These are phyloP conservation scores for Cercospora sp. DNA, from an alignment of 2,329 filamentous ascomycete genomes.

Conservation along the genomic window DNA sequence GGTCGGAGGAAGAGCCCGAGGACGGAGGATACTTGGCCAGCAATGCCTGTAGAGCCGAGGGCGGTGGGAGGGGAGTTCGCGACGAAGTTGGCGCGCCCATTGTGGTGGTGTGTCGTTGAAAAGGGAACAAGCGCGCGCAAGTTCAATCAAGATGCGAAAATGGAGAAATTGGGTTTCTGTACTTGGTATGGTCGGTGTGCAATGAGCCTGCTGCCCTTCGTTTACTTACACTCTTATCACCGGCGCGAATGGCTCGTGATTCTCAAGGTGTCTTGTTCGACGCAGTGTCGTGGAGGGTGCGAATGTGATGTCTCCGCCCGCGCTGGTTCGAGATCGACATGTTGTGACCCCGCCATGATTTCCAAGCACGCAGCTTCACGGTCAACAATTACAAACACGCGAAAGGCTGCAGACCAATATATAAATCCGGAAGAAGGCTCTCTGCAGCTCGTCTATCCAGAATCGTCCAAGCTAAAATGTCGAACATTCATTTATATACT, in stretches of 20 bases:
- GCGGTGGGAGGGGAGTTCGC: slow-evolving; percentile 12
- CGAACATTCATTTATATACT: slow-evolving; percentile 76
- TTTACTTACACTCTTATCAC: background rate
- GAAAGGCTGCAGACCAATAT: background rate
- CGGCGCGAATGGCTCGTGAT: background rate
- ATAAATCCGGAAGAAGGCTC: background rate
- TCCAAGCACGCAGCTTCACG: slow-evolving; percentile 2
- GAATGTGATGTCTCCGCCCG: background rate
- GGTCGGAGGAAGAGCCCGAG: slow-evolving; percentile 23
- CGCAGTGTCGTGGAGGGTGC: background rate
- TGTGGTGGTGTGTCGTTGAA: background rate
- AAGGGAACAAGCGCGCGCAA: background rate
- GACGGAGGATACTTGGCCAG: slow-evolving; percentile 18
- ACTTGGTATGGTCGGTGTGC: background rate
- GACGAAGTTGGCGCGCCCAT: slow-evolving; percentile 12
- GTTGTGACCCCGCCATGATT: background rate
- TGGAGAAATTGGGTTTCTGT: background rate
- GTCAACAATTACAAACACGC: background rate
- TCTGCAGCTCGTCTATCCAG: background rate
- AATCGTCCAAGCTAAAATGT: background rate
- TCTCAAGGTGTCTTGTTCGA: background rate
- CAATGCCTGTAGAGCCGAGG: slow-evolving; percentile 26
- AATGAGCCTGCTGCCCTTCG: background rate
- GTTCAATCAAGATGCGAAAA: background rate
- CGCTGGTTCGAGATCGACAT: background rate